Conservation (phyloP, 257 asterid genomes). For the Nicotiana noctiflora region DNA sequence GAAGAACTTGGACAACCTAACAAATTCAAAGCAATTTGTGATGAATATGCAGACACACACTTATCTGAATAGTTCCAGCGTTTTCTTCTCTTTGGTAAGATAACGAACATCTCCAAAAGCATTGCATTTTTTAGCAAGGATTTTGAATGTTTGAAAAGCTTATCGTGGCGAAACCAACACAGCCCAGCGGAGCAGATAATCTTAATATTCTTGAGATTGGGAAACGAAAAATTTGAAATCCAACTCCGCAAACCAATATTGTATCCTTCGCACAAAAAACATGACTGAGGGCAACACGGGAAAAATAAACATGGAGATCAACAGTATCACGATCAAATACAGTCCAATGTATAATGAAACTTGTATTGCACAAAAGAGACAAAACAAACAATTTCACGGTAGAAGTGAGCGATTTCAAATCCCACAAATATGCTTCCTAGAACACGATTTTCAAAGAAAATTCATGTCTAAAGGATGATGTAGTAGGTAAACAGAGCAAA, state of each 20-base stretch:
- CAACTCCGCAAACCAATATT: neutral
- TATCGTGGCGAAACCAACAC: neutral
- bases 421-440: neutral
- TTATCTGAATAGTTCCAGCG: neutral
- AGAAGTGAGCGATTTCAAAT: neutral
- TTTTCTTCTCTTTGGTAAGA: neutral
- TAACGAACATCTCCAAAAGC: neutral
- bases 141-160: neutral
- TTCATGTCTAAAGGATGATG: neutral
- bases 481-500: neutral
- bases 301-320: neutral
- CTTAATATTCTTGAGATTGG: neutral
- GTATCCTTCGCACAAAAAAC: neutral
- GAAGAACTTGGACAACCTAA: neutral
- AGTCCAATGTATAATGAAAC: neutral
- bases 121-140: neutral
- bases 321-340: neutral
- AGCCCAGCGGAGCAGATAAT: neutral
- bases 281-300: too few species aligned
- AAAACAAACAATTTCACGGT: neutral
- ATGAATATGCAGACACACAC: neutral
- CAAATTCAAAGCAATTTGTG: neutral
- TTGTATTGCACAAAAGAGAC: neutral
- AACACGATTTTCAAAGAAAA: neutral
- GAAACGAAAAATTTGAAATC: neutral